Evolutionary conservation across 1,139 yeast species (phyloP).

Genomic region (Sugiyamaella novakii): DNA sequence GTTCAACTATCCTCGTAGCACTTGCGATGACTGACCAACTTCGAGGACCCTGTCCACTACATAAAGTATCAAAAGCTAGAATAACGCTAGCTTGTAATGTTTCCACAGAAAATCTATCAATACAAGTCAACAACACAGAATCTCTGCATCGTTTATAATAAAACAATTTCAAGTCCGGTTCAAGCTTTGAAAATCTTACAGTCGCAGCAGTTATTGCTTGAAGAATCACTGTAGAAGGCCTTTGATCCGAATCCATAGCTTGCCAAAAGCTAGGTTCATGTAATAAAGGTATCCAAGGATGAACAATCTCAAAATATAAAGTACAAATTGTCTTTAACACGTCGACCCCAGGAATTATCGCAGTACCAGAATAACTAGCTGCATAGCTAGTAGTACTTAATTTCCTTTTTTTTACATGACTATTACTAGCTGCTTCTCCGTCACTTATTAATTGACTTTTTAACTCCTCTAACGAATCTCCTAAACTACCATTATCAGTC

Average conservation of each 20-base stretch:
- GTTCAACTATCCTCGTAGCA: constrained; percentile 32
- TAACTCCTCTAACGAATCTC: constrained; percentile 7
- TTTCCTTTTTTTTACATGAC: constrained; percentile 3
- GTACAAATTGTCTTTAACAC: constrained; percentile 20
- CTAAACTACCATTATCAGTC: neutral
- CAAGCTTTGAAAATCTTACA: constrained; percentile 24
- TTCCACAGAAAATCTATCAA: constrained; percentile 33
- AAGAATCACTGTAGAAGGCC: constrained; percentile 20
- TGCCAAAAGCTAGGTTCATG: constrained; percentile 23
- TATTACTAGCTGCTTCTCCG: constrained; percentile 4
- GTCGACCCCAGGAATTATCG: constrained; percentile 13
- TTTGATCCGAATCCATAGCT: constrained; percentile 12
- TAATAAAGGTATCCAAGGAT: constrained; percentile 31
- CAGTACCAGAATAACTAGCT: neutral
- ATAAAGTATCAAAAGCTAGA: constrained; percentile 34
- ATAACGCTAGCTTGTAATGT: constrained; percentile 33
- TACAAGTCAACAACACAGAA: constrained; percentile 27
- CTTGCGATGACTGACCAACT: constrained; percentile 31
- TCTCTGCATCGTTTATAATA: constrained; percentile 27
- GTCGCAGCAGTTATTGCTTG: constrained; percentile 33
- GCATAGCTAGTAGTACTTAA: neutral
- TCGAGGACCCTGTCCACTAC: constrained; percentile 33
- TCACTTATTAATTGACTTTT: constrained; percentile 2
- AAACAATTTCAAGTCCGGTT: constrained; percentile 15
- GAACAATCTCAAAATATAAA: constrained; percentile 25